Evolutionary conservation across 305 asterid genomes (phyloP).

Genomic region (Fraxinus xanthoxyloides): DNA sequence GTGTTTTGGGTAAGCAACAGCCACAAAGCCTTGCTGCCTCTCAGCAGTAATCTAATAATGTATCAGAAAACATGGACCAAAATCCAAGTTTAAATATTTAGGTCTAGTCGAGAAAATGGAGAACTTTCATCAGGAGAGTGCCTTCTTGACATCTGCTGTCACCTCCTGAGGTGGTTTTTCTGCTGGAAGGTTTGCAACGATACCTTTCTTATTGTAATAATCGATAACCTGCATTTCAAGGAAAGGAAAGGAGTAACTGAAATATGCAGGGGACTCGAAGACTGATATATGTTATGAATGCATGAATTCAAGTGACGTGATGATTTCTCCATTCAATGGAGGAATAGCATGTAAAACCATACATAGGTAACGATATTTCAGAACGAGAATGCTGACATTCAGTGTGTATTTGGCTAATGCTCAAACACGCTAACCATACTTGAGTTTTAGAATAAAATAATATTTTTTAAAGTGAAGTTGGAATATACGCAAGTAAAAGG

Average conservation of each 20-base stretch:
- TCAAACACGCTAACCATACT: not conserved
- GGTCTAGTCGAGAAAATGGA: conserved; percentile 16
- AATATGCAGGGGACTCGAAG: not conserved
- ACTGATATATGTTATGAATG: not conserved
- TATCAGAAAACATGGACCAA: conserved; percentile 24
- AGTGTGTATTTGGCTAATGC: not conserved
- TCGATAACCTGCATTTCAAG: conserved; percentile 53
- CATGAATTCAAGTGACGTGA: not conserved
- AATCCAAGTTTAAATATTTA: conserved; percentile 14
- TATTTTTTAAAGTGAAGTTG: not conserved
- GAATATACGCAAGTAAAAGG: not conserved
- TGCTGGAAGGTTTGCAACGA: conserved; percentile 63
- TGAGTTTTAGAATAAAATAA: not conserved
- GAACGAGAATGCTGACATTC: not conserved
- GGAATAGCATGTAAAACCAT: not conserved
- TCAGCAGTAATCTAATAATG: conserved; percentile 15
- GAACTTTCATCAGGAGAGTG: conserved; percentile 42
- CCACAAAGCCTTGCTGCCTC: conserved; percentile 19
- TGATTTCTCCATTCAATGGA: not conserved
- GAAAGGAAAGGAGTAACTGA: not conserved
- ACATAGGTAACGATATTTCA: not conserved
- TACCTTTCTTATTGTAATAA: conserved; percentile 58
- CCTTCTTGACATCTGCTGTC: conserved; percentile 57
- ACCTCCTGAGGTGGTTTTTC: conserved; percentile 74
- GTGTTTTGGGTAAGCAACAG: conserved; percentile 18